Base-by-base conservation (phyloP, 106 monocot species). In the Ottelia alismoides region DNA sequence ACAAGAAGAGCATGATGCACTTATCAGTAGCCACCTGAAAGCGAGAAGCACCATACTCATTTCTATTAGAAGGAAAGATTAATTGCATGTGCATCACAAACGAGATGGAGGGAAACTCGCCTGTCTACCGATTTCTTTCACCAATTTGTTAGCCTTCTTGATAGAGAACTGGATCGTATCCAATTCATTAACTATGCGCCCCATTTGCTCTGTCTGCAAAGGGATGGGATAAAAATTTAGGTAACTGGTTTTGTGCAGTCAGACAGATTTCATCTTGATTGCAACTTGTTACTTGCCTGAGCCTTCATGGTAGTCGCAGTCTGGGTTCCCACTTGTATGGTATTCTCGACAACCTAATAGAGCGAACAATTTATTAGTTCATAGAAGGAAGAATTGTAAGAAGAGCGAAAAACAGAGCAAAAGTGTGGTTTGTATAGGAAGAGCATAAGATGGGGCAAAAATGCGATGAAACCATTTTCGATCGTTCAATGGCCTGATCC, bases 121-220 rank as follows among this genome's bases (percentile, higher is more conserved):
- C 92, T 93, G 82, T 28, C 87, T 72, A 35, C 87, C 87, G 51
- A 93, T 80, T 70, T 93, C 92, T 59, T 82, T 93, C 43, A 87
- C 92, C 31, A 87, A 56, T 48, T 87, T 83, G 25, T 74, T 55
- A 54, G 87, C 92, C 61, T 87, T 93, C 48, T 93, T 87, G 24
- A 93, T 80, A 1, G 92, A 87, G 65, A 93, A 93, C 10, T 75
- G 82, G 56, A 87, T 75, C 6, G 87, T 87, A 70, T 93, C 92
- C 30, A 93, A 70, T 55, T 93, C 87, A 65, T 93, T 83, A 21
- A 83, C 87, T 66, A 93, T 80, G 18, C 77, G 79, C 24, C 83
- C 87, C 92, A 93, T 87, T 78, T 93, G 87, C 23, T 93, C 80
- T 43, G 87, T 93, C 92, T 93, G 79, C n/a, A n/a, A n/a, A n/a